These are phyloP conservation scores for Drosera capensis DNA, from an alignment of 148 eudicot genomes.

Conservation along the genomic window DNA sequence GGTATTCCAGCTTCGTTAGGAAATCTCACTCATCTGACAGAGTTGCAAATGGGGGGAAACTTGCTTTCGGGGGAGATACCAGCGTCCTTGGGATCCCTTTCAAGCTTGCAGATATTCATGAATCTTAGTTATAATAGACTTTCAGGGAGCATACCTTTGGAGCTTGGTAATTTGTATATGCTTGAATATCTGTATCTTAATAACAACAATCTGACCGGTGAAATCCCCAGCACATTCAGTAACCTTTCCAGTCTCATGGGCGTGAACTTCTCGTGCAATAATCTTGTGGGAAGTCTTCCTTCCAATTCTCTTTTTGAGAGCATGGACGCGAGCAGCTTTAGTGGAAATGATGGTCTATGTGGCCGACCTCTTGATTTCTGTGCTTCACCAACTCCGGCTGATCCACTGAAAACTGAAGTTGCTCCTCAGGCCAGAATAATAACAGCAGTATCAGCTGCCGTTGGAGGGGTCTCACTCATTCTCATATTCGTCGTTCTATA, in stretches of 20 bases:
- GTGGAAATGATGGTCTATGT: conserved; percentile 68
- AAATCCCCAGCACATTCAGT: conserved; percentile 67
- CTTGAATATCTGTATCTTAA: conserved; percentile 64
- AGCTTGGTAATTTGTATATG: conserved; percentile 70
- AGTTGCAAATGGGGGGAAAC: conserved; percentile 86
- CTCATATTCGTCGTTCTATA: conserved; percentile 47
- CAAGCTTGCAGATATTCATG: conserved; percentile 69
- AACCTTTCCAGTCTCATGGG: conserved; percentile 69
- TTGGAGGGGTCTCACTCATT: conserved; percentile 78
- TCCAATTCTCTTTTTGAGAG: conserved; percentile 44
- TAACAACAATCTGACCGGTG: conserved; percentile 72
- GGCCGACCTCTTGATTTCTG: conserved; percentile 60
- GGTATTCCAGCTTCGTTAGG: conserved; percentile 59
- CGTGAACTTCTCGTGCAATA: conserved; percentile 72
- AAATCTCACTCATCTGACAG: conserved; percentile 60
- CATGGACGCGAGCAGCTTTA: conserved; percentile 57
- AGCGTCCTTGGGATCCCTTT: conserved; percentile 50
- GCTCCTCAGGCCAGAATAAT: conserved; percentile 42
- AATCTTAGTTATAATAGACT: conserved; percentile 75
- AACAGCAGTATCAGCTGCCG: conserved; percentile 32
- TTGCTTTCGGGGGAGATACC: conserved; percentile 64
- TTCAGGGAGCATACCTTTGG: conserved; percentile 60
- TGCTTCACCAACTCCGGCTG: conserved; percentile 15
- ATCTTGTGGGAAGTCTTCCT: conserved; percentile 72
- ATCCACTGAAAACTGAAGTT: conserved; percentile 10